Conservation (phyloP, 805 yeast genomes). For the Clavispora fructus region DNA sequence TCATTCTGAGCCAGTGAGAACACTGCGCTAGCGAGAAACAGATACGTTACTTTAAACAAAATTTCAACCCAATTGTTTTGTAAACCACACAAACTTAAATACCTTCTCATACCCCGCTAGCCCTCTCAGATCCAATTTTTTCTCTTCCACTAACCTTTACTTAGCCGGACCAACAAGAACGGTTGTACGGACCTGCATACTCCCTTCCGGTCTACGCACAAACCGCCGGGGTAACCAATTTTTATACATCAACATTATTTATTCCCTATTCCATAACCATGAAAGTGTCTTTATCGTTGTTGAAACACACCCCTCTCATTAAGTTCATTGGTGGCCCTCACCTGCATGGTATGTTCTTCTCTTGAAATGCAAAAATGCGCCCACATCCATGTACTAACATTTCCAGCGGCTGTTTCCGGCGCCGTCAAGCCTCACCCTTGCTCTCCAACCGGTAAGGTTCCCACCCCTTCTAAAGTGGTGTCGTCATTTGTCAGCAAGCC, state of each 20-base stretch:
- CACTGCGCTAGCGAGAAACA: too few relatives aligned
- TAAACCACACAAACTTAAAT: too few relatives aligned
- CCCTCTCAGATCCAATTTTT: too few relatives aligned
- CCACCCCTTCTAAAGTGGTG: constrained; percentile 18
- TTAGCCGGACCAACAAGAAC: not conserved
- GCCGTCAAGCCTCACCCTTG: constrained; percentile 27
- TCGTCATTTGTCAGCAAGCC: constrained; percentile 26
- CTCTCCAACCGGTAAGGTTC: constrained; percentile 42
- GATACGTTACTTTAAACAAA: too few relatives aligned
- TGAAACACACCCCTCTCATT: constrained; percentile 63
- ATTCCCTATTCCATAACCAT: constrained; percentile 13
- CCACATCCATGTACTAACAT: not conserved
- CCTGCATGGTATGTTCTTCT: constrained; percentile 14
- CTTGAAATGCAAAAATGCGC: not conserved
- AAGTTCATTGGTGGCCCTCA: constrained; percentile 85
- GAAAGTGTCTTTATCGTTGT: constrained; percentile 29
- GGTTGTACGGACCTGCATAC: not conserved
- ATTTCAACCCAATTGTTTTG: too few relatives aligned
- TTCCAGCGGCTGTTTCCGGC: constrained; percentile 9
- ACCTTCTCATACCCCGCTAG: too few relatives aligned
- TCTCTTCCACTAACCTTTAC: not conserved
- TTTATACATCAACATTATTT: not conserved
- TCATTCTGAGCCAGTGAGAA: too few relatives aligned
- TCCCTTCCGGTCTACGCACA: not conserved
- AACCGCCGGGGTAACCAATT: constrained; percentile 1